phyloP scores from a whole-genome alignment of 129 eudicot species.

The Tanacetum coccineum region DNA sequence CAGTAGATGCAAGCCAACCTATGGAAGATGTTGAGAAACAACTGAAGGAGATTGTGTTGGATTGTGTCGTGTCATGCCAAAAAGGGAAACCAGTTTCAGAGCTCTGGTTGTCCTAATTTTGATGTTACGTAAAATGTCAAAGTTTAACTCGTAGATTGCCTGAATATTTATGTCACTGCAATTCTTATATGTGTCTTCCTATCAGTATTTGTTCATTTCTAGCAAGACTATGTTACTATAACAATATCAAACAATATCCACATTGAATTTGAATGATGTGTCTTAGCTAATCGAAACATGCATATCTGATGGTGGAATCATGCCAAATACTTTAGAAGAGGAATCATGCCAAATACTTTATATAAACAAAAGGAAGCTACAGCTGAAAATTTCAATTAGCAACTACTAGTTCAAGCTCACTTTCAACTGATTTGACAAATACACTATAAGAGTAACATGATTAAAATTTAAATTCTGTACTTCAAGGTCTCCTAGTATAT shows the following conservation, averaged over 20 bases:
- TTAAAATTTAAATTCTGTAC: too few relatives aligned
- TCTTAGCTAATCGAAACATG: not conserved
- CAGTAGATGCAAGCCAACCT: conserved; percentile 66
- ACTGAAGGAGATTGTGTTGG: conserved; percentile 49
- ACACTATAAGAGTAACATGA: too few relatives aligned
- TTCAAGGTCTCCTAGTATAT: too few relatives aligned
- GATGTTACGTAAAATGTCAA: not conserved
- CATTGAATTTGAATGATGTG: not conserved
- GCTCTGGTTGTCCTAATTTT: conserved; percentile 55
- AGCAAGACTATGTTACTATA: not conserved
- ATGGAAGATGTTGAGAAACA: conserved; percentile 74
- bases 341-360: too few relatives aligned
- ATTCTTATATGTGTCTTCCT: not conserved
- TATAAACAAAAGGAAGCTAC: too few relatives aligned
- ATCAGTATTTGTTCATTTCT: not conserved
- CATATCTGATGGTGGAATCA: not conserved
- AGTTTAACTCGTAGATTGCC: not conserved
- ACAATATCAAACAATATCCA: not conserved
- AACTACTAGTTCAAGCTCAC: too few relatives aligned
- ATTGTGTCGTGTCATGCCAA: conserved; percentile 50
- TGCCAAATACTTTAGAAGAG: too few relatives aligned
- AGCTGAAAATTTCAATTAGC: too few relatives aligned
- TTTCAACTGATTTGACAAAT: too few relatives aligned
- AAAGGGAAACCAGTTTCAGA: conserved; percentile 57
- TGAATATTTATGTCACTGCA: conserved; percentile 10